Evolutionary conservation across 768 basidiomycete genomes (phyloP).

Genomic region (Hygrocybe punicea): DNA sequence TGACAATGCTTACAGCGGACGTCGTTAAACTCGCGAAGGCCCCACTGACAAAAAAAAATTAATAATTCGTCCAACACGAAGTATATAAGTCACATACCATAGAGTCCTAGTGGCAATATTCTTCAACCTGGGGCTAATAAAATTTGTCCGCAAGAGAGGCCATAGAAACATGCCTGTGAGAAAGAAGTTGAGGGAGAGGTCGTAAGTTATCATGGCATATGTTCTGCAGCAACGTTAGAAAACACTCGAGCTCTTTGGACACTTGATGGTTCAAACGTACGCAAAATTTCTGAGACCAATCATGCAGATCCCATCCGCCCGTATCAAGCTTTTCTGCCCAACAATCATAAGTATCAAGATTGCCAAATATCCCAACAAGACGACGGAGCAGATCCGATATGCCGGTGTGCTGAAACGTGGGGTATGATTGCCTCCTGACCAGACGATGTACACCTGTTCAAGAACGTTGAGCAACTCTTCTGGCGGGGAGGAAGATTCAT

Average conservation of each 20-base stretch:
- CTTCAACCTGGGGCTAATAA: background rate
- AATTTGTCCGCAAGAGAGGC: background rate
- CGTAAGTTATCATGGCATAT: slow-evolving; percentile 1
- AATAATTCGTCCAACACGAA: too few species aligned
- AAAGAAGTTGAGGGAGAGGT: slow-evolving; percentile 2
- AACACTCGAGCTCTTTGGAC: background rate
- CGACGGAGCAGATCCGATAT: slow-evolving; percentile 6
- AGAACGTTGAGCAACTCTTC: background rate
- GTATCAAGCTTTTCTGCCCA: background rate
- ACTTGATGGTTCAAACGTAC: background rate
- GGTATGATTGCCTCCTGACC: slow-evolving; percentile 6
- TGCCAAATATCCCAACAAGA: background rate
- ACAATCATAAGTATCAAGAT: slow-evolving; percentile 2
- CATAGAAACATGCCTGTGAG: slow-evolving; percentile 5
- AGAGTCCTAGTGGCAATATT: background rate
- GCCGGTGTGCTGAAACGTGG: slow-evolving; percentile 6
- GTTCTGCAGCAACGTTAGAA: background rate
- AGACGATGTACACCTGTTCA: slow-evolving; percentile 5
- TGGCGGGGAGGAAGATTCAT: background rate
- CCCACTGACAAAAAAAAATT: background rate
- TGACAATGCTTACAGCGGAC: background rate
- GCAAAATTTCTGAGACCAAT: slow-evolving; percentile 3
- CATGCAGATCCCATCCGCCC: slow-evolving; percentile 1
- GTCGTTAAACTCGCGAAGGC: slow-evolving; percentile 1
- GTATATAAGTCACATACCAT: background rate